phyloP scores from a whole-genome alignment of 2,329 filamentous ascomycete species.

The Scopulariopsis brevicaulis region DNA sequence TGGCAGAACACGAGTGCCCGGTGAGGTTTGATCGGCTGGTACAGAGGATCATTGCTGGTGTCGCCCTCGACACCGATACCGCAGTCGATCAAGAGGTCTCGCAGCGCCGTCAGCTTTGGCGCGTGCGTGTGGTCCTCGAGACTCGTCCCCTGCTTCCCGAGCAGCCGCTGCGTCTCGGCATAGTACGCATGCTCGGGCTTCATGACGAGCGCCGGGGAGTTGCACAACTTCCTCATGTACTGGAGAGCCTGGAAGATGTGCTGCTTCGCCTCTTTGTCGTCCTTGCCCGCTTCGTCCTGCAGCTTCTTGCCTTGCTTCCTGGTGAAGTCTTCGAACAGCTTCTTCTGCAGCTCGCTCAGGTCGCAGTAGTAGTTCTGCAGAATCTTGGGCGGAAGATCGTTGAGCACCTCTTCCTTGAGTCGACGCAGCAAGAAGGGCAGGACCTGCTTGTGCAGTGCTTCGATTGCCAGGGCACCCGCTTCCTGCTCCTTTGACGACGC shows the following conservation, averaged over 20 bases:
- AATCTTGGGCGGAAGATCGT: slow-evolving; percentile 95
- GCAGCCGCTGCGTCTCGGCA: slow-evolving; percentile 70
- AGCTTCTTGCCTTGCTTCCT: slow-evolving; percentile 88
- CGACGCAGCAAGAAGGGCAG: slow-evolving; percentile 91
- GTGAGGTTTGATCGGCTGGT: slow-evolving; percentile 86
- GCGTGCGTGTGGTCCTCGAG: slow-evolving; percentile 81
- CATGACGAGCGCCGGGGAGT: slow-evolving; percentile 91
- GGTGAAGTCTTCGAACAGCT: slow-evolving; percentile 91
- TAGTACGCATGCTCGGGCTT: slow-evolving; percentile 89
- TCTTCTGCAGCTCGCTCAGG: slow-evolving; percentile 86
- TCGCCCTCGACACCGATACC: slow-evolving; percentile 76
- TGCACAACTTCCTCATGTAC: slow-evolving; percentile 99
- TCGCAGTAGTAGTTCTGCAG: slow-evolving; percentile 99
- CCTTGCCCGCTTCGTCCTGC: slow-evolving; percentile 68
- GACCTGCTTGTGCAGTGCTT: slow-evolving; percentile 97
- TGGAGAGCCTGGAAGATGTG: slow-evolving; percentile 99
- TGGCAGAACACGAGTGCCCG: slow-evolving; percentile 96
- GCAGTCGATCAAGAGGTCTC: slow-evolving; percentile 93
- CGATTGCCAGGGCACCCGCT: slow-evolving; percentile 87
- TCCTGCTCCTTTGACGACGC: slow-evolving; percentile 98
- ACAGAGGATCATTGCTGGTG: slow-evolving; percentile 43
- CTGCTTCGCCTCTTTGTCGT: slow-evolving; percentile 89
- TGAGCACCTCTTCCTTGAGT: slow-evolving; percentile 92
- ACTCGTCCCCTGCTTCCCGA: slow-evolving; percentile 67
- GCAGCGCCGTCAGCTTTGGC: slow-evolving; percentile 81